Evolutionary conservation across 1,284 basidiomycete genomes (phyloP).

Genomic region (Xerocomus nothofagi): DNA sequence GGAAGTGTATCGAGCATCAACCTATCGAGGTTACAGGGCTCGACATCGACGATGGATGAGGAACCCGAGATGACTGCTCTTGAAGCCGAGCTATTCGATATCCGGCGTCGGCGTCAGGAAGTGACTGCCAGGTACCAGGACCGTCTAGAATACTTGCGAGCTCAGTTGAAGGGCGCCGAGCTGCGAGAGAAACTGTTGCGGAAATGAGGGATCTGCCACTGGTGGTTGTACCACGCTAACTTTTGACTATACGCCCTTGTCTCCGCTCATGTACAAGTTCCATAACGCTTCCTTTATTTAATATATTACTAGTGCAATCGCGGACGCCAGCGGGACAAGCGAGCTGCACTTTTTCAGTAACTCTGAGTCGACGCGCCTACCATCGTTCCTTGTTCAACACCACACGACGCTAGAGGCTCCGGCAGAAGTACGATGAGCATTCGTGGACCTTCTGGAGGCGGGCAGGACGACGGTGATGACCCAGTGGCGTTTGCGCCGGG

Average conservation of each 20-base stretch:
- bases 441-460: constrained; percentile 9
- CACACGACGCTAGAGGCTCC: background rate
- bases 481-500: constrained; percentile 31
- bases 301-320: constrained; percentile 1
- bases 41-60: constrained; percentile 45
- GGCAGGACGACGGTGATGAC: constrained; percentile 30
- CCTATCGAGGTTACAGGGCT: constrained; percentile 48
- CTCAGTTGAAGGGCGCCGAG: constrained; percentile 71
- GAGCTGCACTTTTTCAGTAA: background rate
- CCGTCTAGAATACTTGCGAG: constrained; percentile 66
- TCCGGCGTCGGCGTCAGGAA: constrained; percentile 59
- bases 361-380: background rate
- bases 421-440: constrained; percentile 7
- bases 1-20: constrained; percentile 49
- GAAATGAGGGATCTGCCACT: constrained; percentile 41
- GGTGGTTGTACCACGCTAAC: background rate
- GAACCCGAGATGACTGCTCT: constrained; percentile 36
- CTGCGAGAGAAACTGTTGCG: constrained; percentile 68
- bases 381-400: background rate
- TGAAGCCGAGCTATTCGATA: constrained; percentile 54
- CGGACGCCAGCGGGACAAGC: background rate
- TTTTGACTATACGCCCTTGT: background rate
- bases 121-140: constrained; percentile 64
- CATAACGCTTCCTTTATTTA: constrained; percentile 18
- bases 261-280: constrained; percentile 6